A percentile compares a stretch with the other conserved stretches of the same genome.
phyloP scores from a whole-genome alignment of 495 filamentous ascomycete species.

The Haplographium delicatum region DNA sequence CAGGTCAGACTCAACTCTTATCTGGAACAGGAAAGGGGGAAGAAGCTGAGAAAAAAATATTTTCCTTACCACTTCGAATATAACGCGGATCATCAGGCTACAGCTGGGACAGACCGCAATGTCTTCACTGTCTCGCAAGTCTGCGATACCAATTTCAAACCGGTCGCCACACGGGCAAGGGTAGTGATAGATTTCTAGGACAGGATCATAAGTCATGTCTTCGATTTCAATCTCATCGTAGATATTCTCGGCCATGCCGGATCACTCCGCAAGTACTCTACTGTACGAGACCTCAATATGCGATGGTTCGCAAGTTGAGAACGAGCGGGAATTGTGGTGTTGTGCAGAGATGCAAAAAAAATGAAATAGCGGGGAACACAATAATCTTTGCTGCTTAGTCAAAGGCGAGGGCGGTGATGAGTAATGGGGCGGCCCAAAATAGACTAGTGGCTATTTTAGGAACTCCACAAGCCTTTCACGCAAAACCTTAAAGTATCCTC shows the following conservation, averaged over 20 bases:
- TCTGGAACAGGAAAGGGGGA: too few species aligned
- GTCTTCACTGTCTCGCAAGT: constrained; percentile 83
- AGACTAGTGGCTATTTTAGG: too few species aligned
- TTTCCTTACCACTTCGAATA: constrained; percentile 82
- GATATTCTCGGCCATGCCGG: constrained; percentile 57
- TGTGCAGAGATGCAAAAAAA: neutral
- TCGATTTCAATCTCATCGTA: constrained; percentile 99
- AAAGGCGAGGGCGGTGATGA: neutral
- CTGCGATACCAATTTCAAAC: constrained; percentile 84
- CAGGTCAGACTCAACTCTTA: too few species aligned
- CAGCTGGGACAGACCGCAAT: constrained; percentile 95
- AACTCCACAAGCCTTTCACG: too few species aligned
- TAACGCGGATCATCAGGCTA: constrained; percentile 90
- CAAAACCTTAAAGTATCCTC: too few species aligned
- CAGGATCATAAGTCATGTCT: constrained; percentile 90
- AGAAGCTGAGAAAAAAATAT: too few species aligned
- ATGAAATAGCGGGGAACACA: too few species aligned
- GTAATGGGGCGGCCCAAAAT: neutral
- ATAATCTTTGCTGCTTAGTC: neutral
- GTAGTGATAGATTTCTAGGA: constrained; percentile 83
- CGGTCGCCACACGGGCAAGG: constrained; percentile 96
- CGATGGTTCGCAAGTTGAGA: neutral
- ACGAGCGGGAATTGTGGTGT: neutral
- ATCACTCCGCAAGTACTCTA: neutral
- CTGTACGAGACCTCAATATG: too few species aligned